Evolutionary conservation across 106 monocot genomes (phyloP), one percentile per base, ranked within the genome.

Genomic region (Iris macrosiphon): DNA sequence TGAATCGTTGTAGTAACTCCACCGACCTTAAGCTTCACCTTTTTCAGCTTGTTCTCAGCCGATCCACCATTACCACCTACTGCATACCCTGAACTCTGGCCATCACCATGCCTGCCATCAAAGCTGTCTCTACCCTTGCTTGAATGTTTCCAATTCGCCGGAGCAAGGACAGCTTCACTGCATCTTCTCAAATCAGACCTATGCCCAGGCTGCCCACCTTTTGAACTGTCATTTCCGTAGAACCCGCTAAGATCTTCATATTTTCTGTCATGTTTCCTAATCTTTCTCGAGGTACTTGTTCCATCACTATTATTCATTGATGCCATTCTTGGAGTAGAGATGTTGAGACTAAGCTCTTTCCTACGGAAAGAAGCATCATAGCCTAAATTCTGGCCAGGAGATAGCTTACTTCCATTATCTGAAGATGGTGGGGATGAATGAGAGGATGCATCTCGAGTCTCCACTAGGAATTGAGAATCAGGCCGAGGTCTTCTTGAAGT

Each of bases 1-100:
- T 75, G 75, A 30, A 88, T 58, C 0, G 74, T 89, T 34, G 71
- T 63, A 13, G 77, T 84, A 20, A 89, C 80, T 32, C 83, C 88
- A 34, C 88, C 75, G 50, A 88, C 62, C 60, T 82, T 88, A 11
- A 82, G 68, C 60, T 72, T 88, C 45, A 88, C 72, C 57, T 78
- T 82, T 30, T 68, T 81, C 53, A 62, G 37, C 38, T 75, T 78
- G 43, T 52, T 82, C 67, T 82, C 80, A 66, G 45, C 54, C 21
- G 45, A 51, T 12, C 51, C 46, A 57, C 47, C 40, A 15, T 45
- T 41, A 47, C 46, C 10, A 34, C 59, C 64, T 16, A 17, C 54
- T 8, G 31, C 24, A 22, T 26, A 3, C 61, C 44, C 7, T 31
- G 11, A 6, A 17, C 30, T 61, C 61, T 8, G 45, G 14, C 1